Evolutionary conservation across 495 filamentous ascomycete species (phyloP).

Genomic region (Hyaloscypha variabilis): DNA sequence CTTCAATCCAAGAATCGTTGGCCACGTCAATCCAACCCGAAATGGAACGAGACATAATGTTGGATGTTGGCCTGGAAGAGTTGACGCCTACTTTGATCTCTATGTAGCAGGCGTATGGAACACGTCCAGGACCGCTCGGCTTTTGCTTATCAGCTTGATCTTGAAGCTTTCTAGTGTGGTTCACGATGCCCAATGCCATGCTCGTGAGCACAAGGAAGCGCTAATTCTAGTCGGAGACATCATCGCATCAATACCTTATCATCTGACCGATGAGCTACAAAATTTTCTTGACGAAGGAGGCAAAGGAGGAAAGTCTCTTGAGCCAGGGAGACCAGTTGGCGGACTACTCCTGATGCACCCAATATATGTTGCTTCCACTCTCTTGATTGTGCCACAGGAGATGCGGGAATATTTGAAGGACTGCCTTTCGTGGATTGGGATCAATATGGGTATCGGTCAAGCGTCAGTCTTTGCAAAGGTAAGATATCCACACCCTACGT

Average conservation of each 20-base stretch:
- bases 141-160: slow-evolving; percentile 18
- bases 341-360: slow-evolving; percentile 40
- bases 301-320: slow-evolving; percentile 16
- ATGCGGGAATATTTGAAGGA: slow-evolving; percentile 33
- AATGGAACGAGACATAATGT: background rate
- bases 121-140: slow-evolving; percentile 32
- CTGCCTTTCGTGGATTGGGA: slow-evolving; percentile 37
- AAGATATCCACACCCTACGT: background rate
- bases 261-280: slow-evolving; percentile 36
- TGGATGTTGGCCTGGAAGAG: slow-evolving; percentile 20
- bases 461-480: slow-evolving; percentile 27
- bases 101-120: slow-evolving; percentile 40
- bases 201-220: too few species aligned
- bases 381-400: slow-evolving; percentile 30
- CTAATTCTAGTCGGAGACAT: slow-evolving; percentile 30
- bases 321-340: slow-evolving; percentile 33
- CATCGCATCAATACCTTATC: slow-evolving; percentile 38
- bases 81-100: slow-evolving; percentile 21
- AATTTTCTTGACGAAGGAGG: slow-evolving; percentile 27
- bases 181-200: too few species aligned
- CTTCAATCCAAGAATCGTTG: slow-evolving; percentile 9
- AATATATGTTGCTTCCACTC: slow-evolving; percentile 32
- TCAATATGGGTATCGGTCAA: slow-evolving; percentile 39
- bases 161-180: slow-evolving; percentile 1
- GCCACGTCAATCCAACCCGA: background rate